A percentile compares a stretch with the other conserved stretches of the same genome.
Evolutionary conservation across 192 early-diverging fungal genomes (phyloP).

Genomic region (Physocladia obscura): DNA sequence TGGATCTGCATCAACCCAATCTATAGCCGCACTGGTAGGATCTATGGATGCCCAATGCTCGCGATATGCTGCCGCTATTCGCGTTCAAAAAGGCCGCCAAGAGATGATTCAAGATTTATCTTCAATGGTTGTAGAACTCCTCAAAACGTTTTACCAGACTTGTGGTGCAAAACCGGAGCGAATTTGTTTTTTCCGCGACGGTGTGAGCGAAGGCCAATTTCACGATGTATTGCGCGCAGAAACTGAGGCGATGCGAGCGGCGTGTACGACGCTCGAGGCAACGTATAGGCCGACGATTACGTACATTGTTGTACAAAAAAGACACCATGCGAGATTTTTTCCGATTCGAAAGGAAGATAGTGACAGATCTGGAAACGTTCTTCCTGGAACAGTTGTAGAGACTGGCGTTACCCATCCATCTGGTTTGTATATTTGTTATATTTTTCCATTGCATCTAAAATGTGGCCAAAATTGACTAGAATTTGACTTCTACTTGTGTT

Average conservation of each 20-base stretch:
- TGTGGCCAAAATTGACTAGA: too few relatives aligned
- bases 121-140: slow-evolving; percentile 56
- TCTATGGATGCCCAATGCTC: slow-evolving; percentile 63
- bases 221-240: slow-evolving; percentile 71
- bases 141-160: slow-evolving; percentile 58
- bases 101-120: slow-evolving; percentile 55
- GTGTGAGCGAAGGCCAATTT: slow-evolving; percentile 88
- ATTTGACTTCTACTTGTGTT: slow-evolving; percentile 74
- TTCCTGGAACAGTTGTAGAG: slow-evolving; percentile 62
- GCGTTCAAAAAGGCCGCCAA: slow-evolving; percentile 48
- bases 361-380: slow-evolving; percentile 55
- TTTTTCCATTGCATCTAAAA: slow-evolving; percentile 12
- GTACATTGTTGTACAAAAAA: slow-evolving; percentile 83
- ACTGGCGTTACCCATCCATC: slow-evolving; percentile 54
- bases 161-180: slow-evolving; percentile 57
- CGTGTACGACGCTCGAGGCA: slow-evolving; percentile 61
- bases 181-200: slow-evolving; percentile 67
- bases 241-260: slow-evolving; percentile 67
- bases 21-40: slow-evolving; percentile 63
- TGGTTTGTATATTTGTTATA: slow-evolving; percentile 21
- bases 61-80: slow-evolving; percentile 54
- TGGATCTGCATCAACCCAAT: slow-evolving; percentile 52
- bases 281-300: slow-evolving; percentile 79
- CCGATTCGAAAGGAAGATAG: slow-evolving; percentile 56
- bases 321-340: slow-evolving; percentile 82